Base-by-base conservation (phyloP, 1,139 yeast genomes). In the Geotrichum klebahnii region DNA sequence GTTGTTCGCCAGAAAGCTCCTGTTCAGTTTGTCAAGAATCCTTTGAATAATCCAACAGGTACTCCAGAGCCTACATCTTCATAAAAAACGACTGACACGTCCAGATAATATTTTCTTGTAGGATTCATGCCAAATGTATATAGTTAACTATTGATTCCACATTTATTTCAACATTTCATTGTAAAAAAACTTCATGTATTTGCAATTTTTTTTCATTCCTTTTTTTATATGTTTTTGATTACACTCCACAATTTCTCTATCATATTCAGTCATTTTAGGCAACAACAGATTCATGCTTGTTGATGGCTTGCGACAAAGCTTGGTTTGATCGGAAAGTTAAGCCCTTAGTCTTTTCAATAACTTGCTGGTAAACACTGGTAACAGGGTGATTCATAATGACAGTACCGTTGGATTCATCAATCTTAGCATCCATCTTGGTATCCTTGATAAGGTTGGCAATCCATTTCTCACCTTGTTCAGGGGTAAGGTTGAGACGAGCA, bases 331-430 rank as follows among this genome's bases (percentile, higher is more conserved):
- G 73, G 67, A 76, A 79, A 31, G 79, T 74, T 58, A 79, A 67
- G 4, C 80, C 80, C 70, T 78, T 79, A 23, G 83, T 79, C 64
- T 75, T 78, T 58, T 80, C 84, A 59, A 77, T 75, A 39, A 79
- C 77, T 58, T 78, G 80, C 61, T 77, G 81, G 64, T 77, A 78
- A 29, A 76, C 78, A 52, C 72, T 64, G 42, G 70, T 65, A 9
- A 68, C 62, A 49, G 74, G 73, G 59, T 75, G 76, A 64, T 73
- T 70, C 67, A 78, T 70, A 53, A 76, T 67, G 43, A 72, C 73
- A 26, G 78, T 68, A 34, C 76, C 77, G 54, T 72, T 74, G 48
- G 70, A 65, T 56, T 74, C 77, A 55, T 75, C 76, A 46, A 75
- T 75, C 62, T 73, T 73, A 28, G 79, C 79, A 59, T 75, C 77